Conservation (phyloP, 1,284 basidiomycete species). For the Sanghuangporus baumii region DNA sequence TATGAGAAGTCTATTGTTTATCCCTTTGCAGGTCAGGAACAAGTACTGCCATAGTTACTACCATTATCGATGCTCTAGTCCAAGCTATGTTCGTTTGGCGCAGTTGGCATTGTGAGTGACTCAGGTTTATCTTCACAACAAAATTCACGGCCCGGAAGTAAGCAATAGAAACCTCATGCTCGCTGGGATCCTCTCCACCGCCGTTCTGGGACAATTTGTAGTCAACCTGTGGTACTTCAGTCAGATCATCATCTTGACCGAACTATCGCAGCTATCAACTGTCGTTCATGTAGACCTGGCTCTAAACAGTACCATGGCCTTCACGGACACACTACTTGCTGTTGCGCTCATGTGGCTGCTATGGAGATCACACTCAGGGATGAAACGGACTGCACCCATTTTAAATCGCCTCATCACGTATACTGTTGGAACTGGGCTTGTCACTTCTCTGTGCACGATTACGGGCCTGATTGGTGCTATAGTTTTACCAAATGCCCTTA, state of each 20-base stretch:
- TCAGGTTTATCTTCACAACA: not conserved
- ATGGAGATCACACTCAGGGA: not conserved
- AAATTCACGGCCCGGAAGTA: not conserved
- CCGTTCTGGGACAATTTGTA: not conserved
- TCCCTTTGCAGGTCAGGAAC: not conserved
- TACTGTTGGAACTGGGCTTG: not conserved
- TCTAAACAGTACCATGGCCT: not conserved
- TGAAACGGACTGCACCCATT: not conserved
- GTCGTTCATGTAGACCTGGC: not conserved
- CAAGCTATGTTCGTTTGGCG: not conserved
- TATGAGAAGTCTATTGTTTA: not conserved
- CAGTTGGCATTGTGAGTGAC: not conserved
- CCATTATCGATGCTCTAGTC: not conserved
- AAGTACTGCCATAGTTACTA: not conserved
- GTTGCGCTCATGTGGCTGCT: not conserved
- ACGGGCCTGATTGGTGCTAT: not conserved
- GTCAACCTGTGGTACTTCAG: not conserved
- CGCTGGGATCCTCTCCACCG: not conserved
- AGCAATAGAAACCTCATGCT: not conserved
- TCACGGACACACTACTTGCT: not conserved
- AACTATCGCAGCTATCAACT: not conserved
- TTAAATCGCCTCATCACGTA: not conserved
- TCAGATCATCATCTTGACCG: not conserved
- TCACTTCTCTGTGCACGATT: not conserved
- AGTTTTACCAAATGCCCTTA: not conserved